Base-by-base conservation (phyloP, 305 asterid genomes). In the Plantago rigida region DNA sequence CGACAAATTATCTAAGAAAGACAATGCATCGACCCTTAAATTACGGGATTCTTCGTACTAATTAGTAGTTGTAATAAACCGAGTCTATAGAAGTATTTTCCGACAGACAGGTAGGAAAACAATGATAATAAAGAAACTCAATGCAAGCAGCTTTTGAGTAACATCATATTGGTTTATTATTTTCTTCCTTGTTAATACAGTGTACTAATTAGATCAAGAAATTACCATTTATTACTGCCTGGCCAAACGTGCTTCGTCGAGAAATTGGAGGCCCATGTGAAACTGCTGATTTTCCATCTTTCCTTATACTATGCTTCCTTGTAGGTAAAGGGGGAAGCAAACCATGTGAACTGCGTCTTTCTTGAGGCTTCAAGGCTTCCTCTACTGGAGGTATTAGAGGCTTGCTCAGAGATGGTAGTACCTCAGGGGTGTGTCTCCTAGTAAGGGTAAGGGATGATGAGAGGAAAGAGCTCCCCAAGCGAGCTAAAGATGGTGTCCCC, bases 181-280 rank as follows among this genome's bases (percentile, higher is more conserved):
- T 49, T 49, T 51, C 29, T 26, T 26, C 57, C 22, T 24, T 26
- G 12, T 15, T 51, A 15, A 11, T 22, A 64, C 13, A 24, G 3
- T 9, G 42, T 10, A 4, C 17, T 13, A 13, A 44, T 22, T 22
- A n/a, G 26, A 44, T 31, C 39, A 42, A 56, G 11, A 56, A 67
- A 81, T 24, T 73, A 88, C 96, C 91, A 41, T 89, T 89, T 50
- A 89, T 44, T 15, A 89, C 87, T 17, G 94, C 92, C 70, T 89
- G 97, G 13, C 89, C 88, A 34, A 63, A 86, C 13, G 97, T 72
- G 70, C 97, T 83, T 69, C 77, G 89, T 26, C 70, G 80, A 57
- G 81, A 15, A 53, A 62, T 12, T 3, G 81, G 77, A 56, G 71
- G 66, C 66, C 74, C 95, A 14, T 79, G 91, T 19, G 82, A 70